Conservation (phyloP, 2,329 filamentous ascomycete species). For the Cercospora citrullina region DNA sequence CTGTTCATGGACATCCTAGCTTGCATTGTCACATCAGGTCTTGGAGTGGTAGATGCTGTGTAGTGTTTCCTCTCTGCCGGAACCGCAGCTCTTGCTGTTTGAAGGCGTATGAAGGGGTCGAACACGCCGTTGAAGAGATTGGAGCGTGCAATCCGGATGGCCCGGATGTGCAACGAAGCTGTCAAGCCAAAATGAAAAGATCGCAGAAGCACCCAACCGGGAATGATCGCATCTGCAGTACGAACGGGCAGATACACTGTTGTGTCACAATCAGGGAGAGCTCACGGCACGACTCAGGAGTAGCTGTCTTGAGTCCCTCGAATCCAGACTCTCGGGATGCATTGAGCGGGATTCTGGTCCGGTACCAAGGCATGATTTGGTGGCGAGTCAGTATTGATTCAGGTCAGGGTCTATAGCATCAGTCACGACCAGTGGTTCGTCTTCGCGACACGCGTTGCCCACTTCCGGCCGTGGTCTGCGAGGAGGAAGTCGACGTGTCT, state of each 20-base stretch:
- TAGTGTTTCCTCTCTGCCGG: neutral
- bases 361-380: neutral
- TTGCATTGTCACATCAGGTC: neutral
- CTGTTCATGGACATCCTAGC: neutral
- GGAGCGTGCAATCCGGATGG: neutral
- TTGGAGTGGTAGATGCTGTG: neutral
- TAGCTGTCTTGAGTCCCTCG: neutral
- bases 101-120: neutral
- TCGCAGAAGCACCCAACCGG: neutral
- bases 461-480: neutral
- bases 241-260: neutral
- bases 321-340: neutral
- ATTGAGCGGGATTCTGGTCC: neutral
- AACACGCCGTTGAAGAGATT: neutral
- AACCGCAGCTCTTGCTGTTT: neutral
- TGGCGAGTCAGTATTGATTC: neutral
- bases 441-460: neutral
- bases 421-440: neutral
- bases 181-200: neutral
- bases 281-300: neutral
- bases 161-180: neutral
- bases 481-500: neutral
- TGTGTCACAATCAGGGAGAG: neutral
- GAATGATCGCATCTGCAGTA: neutral
- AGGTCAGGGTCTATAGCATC: neutral